These are phyloP conservation scores for Schoenoplectus tabernaemontani DNA, from an alignment of 202 grass and related monocot genomes.

Conservation along the genomic window DNA sequence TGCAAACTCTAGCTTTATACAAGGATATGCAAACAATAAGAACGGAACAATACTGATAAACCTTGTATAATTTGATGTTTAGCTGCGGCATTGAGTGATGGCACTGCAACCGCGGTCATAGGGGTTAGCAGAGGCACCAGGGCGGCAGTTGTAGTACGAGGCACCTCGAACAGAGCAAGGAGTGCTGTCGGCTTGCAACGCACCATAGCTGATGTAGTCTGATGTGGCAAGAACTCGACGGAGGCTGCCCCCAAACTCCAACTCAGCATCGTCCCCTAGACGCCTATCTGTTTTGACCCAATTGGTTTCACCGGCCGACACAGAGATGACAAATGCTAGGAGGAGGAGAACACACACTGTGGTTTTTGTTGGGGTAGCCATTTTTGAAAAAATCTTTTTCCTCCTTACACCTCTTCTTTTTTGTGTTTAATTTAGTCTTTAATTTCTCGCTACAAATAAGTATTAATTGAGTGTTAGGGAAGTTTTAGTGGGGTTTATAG, in stretches of 20 bases:
- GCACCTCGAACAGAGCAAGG: constrained; percentile 66
- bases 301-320: not conserved
- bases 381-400: not conserved
- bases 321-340: not conserved
- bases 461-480: not conserved
- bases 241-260: constrained; percentile 18
- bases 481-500: not conserved
- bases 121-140: constrained; percentile 55
- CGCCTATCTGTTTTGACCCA: not conserved
- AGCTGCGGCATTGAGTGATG: constrained; percentile 56
- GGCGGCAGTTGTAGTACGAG: constrained; percentile 81
- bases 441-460: not conserved
- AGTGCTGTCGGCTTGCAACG: constrained; percentile 40
- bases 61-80: not conserved
- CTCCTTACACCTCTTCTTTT: not conserved
- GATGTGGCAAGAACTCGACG: constrained; percentile 32
- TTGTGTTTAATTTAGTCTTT: not conserved
- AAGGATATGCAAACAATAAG: not conserved
- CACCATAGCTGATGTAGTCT: constrained; percentile 70
- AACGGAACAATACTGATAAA: constrained; percentile 1
- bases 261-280: not conserved
- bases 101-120: constrained; percentile 57
- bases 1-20: not conserved
- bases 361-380: not conserved
- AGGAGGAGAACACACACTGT: constrained; percentile 1